These are phyloP conservation scores for Colletotrichum sojae DNA, from an alignment of 2,329 filamentous ascomycete species.

Conservation along the genomic window DNA sequence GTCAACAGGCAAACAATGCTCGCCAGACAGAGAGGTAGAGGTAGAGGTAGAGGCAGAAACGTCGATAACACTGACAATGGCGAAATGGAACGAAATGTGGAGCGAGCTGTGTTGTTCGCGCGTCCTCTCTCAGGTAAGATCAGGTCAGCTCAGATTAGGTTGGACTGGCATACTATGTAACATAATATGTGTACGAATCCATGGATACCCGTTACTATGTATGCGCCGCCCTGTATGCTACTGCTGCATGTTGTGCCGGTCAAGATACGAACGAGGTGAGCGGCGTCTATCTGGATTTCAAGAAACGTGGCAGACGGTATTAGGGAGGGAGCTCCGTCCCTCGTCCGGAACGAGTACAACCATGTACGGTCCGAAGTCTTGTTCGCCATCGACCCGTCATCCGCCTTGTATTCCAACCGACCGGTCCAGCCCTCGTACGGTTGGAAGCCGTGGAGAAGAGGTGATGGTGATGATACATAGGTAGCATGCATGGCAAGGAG, in stretches of 20 bases:
- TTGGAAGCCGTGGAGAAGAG: not conserved
- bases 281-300: conserved; percentile 11
- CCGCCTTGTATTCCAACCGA: conserved; percentile 3
- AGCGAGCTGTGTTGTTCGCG: conserved; percentile 21
- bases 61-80: conserved; percentile 25
- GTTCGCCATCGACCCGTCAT: conserved; percentile 12
- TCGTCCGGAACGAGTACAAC: conserved; percentile 17
- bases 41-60: conserved; percentile 27
- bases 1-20: conserved; percentile 16
- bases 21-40: conserved; percentile 9
- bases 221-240: too few species aligned
- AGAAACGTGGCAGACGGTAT: conserved; percentile 5
- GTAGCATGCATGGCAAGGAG: not conserved
- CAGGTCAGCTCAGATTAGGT: too few species aligned
- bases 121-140: not conserved
- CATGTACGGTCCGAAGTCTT: conserved; percentile 16
- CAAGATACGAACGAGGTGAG: not conserved
- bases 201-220: too few species aligned
- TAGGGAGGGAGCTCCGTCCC: not conserved
- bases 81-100: conserved; percentile 28
- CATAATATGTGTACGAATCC: too few species aligned
- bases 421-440: not conserved
- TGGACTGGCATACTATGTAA: too few species aligned
- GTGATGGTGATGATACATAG: not conserved
- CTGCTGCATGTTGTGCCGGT: too few species aligned